Conservation (phyloP, 1,284 basidiomycete genomes). For the Microbotryomycetes sp. region DNA sequence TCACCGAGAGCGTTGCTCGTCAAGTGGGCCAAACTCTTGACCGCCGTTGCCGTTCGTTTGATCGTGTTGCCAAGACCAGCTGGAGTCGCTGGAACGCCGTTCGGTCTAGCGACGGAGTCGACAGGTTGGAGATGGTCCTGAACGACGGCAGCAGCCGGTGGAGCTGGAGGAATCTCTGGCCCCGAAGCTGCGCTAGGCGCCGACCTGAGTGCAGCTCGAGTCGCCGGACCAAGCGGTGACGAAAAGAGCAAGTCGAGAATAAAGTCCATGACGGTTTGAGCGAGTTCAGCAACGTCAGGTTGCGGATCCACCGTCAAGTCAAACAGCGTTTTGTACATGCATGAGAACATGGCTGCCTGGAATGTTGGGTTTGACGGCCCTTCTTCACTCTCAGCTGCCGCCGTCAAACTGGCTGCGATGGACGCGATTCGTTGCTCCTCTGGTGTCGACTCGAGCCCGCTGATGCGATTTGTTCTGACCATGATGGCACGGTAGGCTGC, state of each 20-base stretch:
- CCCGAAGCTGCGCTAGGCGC: conserved; percentile 34
- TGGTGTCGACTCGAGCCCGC: not conserved
- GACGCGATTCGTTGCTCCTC: conserved; percentile 30
- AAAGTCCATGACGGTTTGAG: conserved; percentile 87
- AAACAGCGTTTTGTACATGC: conserved; percentile 80
- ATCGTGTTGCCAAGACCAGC: conserved; percentile 17
- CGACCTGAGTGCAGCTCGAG: conserved; percentile 34
- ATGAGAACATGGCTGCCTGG: conserved; percentile 43
- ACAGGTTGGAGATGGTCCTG: conserved; percentile 1
- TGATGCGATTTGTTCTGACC: conserved; percentile 46
- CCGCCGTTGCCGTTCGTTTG: conserved; percentile 24
- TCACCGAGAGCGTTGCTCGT: conserved; percentile 52
- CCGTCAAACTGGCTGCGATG: conserved; percentile 32
- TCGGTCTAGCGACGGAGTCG: not conserved
- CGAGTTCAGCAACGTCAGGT: conserved; percentile 82
- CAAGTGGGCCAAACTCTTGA: conserved; percentile 26
- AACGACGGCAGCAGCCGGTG: conserved; percentile 38
- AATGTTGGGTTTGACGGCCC: conserved; percentile 34
- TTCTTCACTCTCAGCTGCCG: conserved; percentile 32
- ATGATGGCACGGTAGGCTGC: conserved; percentile 90
- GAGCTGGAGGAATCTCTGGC: conserved; percentile 46
- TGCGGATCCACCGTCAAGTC: conserved; percentile 91
- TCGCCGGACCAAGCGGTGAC: conserved; percentile 59
- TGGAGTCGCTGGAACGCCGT: not conserved
- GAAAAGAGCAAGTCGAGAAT: conserved; percentile 81